Conservation (phyloP, 2,329 filamentous ascomycete species). For the Periglandula ipomoeae region DNA sequence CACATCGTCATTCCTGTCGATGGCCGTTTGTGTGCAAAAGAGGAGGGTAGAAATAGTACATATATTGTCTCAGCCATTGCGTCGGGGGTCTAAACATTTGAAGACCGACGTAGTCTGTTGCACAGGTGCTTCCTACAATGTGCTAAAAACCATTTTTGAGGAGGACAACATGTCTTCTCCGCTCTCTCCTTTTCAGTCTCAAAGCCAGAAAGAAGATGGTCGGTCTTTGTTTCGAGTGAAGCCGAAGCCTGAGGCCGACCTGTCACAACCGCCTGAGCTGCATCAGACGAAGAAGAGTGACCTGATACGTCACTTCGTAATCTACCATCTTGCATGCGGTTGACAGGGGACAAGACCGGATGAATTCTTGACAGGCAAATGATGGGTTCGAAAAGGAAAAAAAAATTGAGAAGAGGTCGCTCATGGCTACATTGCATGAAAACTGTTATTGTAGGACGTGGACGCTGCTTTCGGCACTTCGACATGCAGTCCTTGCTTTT, state of each 20-base stretch:
- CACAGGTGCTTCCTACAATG: not conserved
- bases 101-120: not conserved
- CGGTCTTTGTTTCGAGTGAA: not conserved
- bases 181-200: not conserved
- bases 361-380: not conserved
- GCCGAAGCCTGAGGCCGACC: not conserved
- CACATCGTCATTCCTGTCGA: not conserved
- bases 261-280: not conserved
- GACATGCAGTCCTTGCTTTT: not conserved
- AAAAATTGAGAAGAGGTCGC: not conserved
- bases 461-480: not conserved
- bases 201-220: not conserved
- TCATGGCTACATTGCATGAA: not conserved
- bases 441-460: not conserved
- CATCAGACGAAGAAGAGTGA: not conserved
- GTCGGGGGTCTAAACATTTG: not conserved
- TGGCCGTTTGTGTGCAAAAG: not conserved
- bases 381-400: no score
- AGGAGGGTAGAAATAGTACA: not conserved
- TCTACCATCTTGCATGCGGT: not conserved
- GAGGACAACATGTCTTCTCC: no score
- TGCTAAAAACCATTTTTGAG: not conserved
- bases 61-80: not conserved
- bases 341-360: not conserved
- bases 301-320: not conserved